Evolutionary conservation across 2,329 filamentous ascomycete genomes (phyloP).

Genomic region (Colletotrichum sp.): DNA sequence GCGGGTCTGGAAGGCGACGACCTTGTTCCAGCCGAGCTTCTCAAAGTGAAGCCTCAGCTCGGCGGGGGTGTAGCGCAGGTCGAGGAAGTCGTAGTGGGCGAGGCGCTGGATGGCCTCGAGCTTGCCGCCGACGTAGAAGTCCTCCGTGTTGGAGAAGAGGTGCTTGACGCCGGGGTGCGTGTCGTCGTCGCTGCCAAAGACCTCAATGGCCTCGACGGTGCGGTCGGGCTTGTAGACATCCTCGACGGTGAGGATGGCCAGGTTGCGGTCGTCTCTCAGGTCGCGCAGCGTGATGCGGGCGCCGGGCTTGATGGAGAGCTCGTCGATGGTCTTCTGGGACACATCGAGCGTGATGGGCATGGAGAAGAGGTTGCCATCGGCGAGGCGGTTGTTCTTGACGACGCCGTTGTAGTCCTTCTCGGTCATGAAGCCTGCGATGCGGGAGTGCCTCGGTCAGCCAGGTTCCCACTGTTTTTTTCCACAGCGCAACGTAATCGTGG

Average conservation of each 20-base stretch:
- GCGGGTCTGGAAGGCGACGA: constrained; percentile 98
- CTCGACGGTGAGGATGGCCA: constrained; percentile 94
- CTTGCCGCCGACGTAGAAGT: constrained; percentile 96
- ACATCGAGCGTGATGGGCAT: constrained; percentile 97
- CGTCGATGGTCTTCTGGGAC: constrained; percentile 74
- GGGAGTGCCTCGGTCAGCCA: constrained; percentile 1
- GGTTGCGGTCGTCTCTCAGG: constrained; percentile 93
- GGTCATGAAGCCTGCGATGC: constrained; percentile 87
- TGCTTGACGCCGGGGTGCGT: constrained; percentile 93
- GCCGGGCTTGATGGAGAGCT: constrained; percentile 77
- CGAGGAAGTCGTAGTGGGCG: constrained; percentile 99
- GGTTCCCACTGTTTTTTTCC: not conserved
- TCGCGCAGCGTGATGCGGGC: constrained; percentile 88
- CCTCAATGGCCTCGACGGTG: constrained; percentile 88
- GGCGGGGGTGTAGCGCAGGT: constrained; percentile 91
- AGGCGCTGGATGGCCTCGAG: constrained; percentile 93
- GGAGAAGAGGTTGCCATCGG: constrained; percentile 88
- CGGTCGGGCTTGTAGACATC: constrained; percentile 97
- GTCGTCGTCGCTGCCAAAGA: constrained; percentile 90
- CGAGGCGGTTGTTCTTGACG: constrained; percentile 85
- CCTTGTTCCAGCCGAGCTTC: constrained; percentile 97
- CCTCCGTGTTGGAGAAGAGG: constrained; percentile 79
- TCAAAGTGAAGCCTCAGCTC: constrained; percentile 97
- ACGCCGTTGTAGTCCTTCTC: constrained; percentile 95
- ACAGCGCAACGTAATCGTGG: constrained; percentile 10